Evolutionary conservation across 371 early-diverging fungal species (phyloP).

Genomic region (Mortierella sp.): DNA sequence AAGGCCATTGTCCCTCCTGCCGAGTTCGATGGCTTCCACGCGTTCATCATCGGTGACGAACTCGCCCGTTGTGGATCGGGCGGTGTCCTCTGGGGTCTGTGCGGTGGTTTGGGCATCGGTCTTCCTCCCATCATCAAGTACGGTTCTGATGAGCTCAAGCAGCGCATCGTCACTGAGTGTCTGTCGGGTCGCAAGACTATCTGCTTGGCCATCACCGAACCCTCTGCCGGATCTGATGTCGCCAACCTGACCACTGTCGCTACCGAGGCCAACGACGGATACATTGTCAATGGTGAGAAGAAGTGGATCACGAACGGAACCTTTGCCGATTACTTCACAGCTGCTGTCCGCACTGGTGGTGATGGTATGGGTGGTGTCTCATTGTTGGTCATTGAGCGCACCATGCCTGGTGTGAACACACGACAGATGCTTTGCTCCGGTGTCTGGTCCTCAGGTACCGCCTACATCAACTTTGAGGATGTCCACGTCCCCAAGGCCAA

Average conservation of each 20-base stretch:
- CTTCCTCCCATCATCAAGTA: slow-evolving; percentile 87
- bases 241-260: slow-evolving; percentile 81
- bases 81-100: slow-evolving; percentile 86
- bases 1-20: slow-evolving; percentile 59
- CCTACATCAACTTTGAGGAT: slow-evolving; percentile 83
- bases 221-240: slow-evolving; percentile 82
- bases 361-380: slow-evolving; percentile 88
- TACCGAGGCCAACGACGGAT: slow-evolving; percentile 79
- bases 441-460: slow-evolving; percentile 86
- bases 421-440: slow-evolving; percentile 83
- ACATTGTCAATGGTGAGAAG: slow-evolving; percentile 88
- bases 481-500: slow-evolving; percentile 87
- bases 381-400: slow-evolving; percentile 80
- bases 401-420: slow-evolving; percentile 84
- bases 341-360: slow-evolving; percentile 81
- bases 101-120: slow-evolving; percentile 77
- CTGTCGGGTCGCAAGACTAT: slow-evolving; percentile 81
- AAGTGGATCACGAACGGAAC: slow-evolving; percentile 91
- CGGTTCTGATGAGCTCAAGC: slow-evolving; percentile 74
- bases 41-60: slow-evolving; percentile 83
- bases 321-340: slow-evolving; percentile 79
- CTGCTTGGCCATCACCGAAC: slow-evolving; percentile 80
- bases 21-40: slow-evolving; percentile 83
- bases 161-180: slow-evolving; percentile 76
- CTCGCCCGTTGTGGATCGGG: slow-evolving; percentile 87